Conservation (phyloP, 2,329 filamentous ascomycete species). For the Fusarium illudens region DNA sequence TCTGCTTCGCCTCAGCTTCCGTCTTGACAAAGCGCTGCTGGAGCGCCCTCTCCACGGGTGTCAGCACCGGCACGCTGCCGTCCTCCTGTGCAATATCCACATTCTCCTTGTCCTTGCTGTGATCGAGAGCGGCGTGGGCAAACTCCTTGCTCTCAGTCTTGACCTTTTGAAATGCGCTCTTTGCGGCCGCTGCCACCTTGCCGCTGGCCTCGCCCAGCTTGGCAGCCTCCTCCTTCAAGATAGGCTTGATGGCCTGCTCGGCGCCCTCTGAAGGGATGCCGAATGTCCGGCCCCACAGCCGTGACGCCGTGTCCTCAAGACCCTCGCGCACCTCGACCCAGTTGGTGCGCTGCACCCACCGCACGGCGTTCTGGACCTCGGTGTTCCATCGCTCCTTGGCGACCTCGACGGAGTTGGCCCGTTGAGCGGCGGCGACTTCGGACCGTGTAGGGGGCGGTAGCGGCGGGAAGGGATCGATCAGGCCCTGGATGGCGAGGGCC, state of each 20-base stretch:
- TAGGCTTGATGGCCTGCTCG: conserved; percentile 43
- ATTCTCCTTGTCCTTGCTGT: conserved; percentile 48
- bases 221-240: conserved; percentile 46
- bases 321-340: conserved; percentile 70
- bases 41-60: conserved; percentile 59
- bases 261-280: conserved; percentile 46
- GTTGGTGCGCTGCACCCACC: conserved; percentile 71
- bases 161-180: conserved; percentile 46
- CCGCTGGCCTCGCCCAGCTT: conserved; percentile 34
- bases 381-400: conserved; percentile 82
- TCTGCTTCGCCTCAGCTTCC: conserved; percentile 53
- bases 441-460: conserved; percentile 60
- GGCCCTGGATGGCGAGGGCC: conserved; percentile 60
- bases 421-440: conserved; percentile 60
- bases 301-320: conserved; percentile 59
- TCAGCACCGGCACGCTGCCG: conserved; percentile 44
- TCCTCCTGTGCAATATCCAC: conserved; percentile 48
- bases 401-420: conserved; percentile 67
- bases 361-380: conserved; percentile 73
- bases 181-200: conserved; percentile 48
- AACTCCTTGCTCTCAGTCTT: conserved; percentile 43
- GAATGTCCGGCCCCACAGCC: conserved; percentile 55
- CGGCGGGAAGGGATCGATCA: conserved; percentile 59
- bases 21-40: conserved; percentile 60
- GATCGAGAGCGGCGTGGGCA: conserved; percentile 25